phyloP scores from a whole-genome alignment of 805 yeast genomes.

The Metschnikowia matae region DNA sequence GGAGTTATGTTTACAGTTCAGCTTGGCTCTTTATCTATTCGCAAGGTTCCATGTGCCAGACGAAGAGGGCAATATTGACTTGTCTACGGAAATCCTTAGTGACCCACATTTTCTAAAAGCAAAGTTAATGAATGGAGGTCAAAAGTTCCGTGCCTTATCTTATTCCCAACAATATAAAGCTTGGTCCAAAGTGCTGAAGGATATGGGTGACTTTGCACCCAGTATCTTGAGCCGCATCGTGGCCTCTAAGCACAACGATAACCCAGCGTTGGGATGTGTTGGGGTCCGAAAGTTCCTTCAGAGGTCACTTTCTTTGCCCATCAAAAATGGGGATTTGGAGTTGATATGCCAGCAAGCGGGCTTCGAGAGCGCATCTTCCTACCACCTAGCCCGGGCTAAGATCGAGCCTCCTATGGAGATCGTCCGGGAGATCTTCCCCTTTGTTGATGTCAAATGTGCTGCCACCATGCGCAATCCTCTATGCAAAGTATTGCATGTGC shows the following conservation, averaged over 20 bases:
- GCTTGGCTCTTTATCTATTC: conserved; percentile 27
- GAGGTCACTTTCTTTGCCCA: conserved; percentile 1
- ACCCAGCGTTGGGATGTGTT: conserved; percentile 2
- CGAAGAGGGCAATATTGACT: conserved; percentile 21
- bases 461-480: conserved; percentile 15
- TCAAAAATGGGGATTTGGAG: conserved; percentile 14
- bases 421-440: conserved; percentile 27
- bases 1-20: conserved; percentile 26
- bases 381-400: conserved; percentile 17
- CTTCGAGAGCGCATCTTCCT: conserved; percentile 17
- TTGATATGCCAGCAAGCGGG: conserved; percentile 21
- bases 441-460: conserved; percentile 16
- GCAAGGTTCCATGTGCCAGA: conserved; percentile 28
- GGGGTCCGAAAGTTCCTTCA: not conserved
- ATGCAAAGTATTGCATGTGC: conserved; percentile 10
- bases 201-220: conserved; percentile 19
- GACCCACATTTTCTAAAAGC: conserved; percentile 14
- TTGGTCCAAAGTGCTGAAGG: conserved; percentile 18
- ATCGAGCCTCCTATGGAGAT: conserved; percentile 26
- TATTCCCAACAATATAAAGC: conserved; percentile 28
- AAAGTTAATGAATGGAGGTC: conserved; percentile 24
- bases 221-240: conserved; percentile 20
- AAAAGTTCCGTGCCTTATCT: conserved; percentile 21
- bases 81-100: conserved; percentile 6
- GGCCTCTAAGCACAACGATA: conserved; percentile 8